These are phyloP conservation scores for Epichloe aotearoae DNA, from an alignment of 2,329 filamentous ascomycete species.

Conservation along the genomic window DNA sequence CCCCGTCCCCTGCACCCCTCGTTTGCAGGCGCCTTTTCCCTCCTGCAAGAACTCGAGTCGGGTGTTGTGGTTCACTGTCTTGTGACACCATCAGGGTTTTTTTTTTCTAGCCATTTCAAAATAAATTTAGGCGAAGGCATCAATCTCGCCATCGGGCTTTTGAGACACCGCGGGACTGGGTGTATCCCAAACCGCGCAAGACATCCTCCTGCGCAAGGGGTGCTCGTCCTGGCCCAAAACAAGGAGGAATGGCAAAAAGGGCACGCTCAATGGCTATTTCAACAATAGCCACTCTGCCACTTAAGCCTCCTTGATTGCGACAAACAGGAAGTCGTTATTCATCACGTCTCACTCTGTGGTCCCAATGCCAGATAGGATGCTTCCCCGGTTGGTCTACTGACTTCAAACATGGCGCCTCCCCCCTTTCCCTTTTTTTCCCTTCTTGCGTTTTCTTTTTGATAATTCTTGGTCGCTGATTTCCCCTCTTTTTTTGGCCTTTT, in stretches of 20 bases:
- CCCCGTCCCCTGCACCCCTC: background rate
- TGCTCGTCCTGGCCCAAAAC: background rate
- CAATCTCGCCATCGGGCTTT: background rate
- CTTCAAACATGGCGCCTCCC: background rate
- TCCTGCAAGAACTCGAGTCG: background rate
- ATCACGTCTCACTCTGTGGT: constrained; percentile 2
- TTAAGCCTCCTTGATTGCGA: background rate
- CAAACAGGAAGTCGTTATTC: background rate
- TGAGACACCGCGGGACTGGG: background rate
- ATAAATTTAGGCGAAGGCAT: background rate
- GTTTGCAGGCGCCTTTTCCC: background rate
- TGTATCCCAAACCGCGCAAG: background rate
- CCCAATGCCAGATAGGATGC: background rate
- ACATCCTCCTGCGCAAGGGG: background rate
- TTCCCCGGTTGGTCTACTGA: constrained; percentile 1
- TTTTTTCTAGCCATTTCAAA: background rate
- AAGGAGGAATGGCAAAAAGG: background rate
- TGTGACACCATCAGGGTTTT: background rate
- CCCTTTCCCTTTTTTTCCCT: background rate
- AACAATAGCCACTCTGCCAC: background rate
- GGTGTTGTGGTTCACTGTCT: background rate
- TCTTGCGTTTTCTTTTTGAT: background rate
- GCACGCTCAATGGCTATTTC: background rate
- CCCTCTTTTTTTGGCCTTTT: background rate
- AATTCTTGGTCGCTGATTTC: background rate